A percentile compares a stretch with the other conserved stretches of the same genome.
Evolutionary conservation across 2,329 filamentous ascomycete species (phyloP).

Genomic region (Phoma sp.): DNA sequence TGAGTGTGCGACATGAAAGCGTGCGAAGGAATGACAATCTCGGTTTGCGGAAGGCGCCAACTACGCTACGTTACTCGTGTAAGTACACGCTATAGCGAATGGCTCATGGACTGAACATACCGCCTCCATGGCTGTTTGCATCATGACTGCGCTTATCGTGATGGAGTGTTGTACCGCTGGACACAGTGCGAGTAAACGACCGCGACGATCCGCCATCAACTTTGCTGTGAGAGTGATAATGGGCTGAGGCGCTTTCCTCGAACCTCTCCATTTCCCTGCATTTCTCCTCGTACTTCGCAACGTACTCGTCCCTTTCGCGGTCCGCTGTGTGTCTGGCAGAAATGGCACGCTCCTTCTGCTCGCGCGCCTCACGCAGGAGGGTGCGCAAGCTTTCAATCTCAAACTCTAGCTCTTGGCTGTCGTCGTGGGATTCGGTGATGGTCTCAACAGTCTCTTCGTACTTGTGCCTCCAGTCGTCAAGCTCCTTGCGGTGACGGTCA

Average conservation of each 20-base stretch:
- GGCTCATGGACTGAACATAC: conserved; percentile 16
- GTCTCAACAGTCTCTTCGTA: conserved; percentile 34
- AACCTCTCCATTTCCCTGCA: conserved; percentile 33
- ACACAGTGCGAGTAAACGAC: conserved; percentile 19
- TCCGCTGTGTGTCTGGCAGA: conserved; percentile 29
- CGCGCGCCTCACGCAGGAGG: conserved; percentile 30
- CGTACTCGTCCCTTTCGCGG: conserved; percentile 31
- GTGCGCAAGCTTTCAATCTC: conserved; percentile 30
- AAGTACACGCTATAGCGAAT: neutral
- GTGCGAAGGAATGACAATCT: conserved; percentile 5
- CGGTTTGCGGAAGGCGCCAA: neutral
- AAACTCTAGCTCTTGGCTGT: conserved; percentile 31
- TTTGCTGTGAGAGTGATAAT: conserved; percentile 21
- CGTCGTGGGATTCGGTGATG: conserved; percentile 28
- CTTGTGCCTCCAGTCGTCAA: conserved; percentile 32
- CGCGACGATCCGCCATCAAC: conserved; percentile 13
- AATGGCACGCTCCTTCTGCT: conserved; percentile 35
- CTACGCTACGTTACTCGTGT: conserved; percentile 13
- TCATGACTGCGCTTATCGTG: conserved; percentile 17
- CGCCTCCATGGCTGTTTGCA: conserved; percentile 2
- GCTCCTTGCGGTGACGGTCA: conserved; percentile 27
- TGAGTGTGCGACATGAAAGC: neutral
- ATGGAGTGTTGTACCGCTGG: conserved; percentile 26
- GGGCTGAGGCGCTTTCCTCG: conserved; percentile 23
- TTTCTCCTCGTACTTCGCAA: conserved; percentile 34